These are phyloP conservation scores for Cucurbita ficifolia DNA, from an alignment of 306 rosid genomes.

Conservation along the genomic window DNA sequence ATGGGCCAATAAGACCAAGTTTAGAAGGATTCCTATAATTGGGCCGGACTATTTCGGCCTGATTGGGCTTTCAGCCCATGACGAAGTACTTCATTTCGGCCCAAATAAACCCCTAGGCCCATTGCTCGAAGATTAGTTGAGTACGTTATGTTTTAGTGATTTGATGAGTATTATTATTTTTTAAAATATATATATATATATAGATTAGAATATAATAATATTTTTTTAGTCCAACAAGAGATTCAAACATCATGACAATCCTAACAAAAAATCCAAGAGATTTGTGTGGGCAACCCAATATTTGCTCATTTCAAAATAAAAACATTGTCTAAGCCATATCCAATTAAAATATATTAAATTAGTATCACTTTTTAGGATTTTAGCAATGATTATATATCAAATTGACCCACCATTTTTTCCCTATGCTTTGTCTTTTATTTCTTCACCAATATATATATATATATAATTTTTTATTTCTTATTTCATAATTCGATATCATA, in stretches of 20 bases:
- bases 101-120: neutral
- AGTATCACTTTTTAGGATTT: conserved; percentile 5
- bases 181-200: too few relatives aligned
- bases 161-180: neutral
- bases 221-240: neutral
- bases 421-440: too few relatives aligned
- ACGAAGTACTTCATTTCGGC: neutral
- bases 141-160: too few relatives aligned
- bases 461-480: too few relatives aligned
- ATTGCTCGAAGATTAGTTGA: neutral
- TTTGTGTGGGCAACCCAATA: neutral
- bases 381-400: neutral
- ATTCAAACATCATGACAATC: neutral
- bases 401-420: neutral
- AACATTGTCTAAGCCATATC: neutral
- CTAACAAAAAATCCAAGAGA: conserved; percentile 2
- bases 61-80: neutral
- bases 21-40: neutral
- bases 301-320: neutral
- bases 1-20: neutral
- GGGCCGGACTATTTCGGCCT: neutral
- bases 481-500: too few relatives aligned
- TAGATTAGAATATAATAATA: neutral
- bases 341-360: neutral
- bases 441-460: too few relatives aligned